Percentiles rank a stretch among this genome's conserved stretches.
phyloP scores from a whole-genome alignment of 1,284 basidiomycete genomes.

The Peniophora sp. region DNA sequence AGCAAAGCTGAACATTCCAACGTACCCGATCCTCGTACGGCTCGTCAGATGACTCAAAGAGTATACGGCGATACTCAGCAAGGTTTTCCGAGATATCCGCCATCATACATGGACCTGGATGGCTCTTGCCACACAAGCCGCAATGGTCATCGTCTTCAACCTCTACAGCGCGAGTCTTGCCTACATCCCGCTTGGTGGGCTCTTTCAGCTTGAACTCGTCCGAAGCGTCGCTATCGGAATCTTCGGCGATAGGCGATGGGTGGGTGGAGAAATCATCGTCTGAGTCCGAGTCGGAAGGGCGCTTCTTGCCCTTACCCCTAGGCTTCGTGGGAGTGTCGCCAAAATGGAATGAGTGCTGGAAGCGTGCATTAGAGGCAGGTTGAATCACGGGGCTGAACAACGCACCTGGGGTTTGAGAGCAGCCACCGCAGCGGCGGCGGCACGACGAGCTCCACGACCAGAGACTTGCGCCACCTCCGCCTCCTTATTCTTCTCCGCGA shows the following conservation, averaged over 20 bases:
- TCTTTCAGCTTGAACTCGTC: conserved; percentile 5
- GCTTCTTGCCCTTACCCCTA: conserved; percentile 3
- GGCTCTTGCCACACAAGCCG: conserved; percentile 53
- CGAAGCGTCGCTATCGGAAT: conserved; percentile 1
- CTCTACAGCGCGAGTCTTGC: conserved; percentile 7
- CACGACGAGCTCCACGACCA: conserved; percentile 66
- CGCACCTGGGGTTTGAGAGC: conserved; percentile 45
- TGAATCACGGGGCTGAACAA: neutral
- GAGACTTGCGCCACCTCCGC: conserved; percentile 40
- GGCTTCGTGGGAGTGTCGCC: conserved; percentile 21
- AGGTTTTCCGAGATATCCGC: conserved; percentile 55
- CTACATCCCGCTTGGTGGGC: neutral
- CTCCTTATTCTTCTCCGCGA: conserved; percentile 35
- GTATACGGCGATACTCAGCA: conserved; percentile 57
- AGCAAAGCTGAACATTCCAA: neutral
- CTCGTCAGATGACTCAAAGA: conserved; percentile 54
- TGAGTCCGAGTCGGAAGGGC: neutral
- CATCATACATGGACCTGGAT: conserved; percentile 55
- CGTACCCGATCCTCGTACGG: conserved; percentile 53
- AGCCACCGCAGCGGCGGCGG: conserved; percentile 41
- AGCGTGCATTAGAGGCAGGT: conserved; percentile 1
- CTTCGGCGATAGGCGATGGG: neutral
- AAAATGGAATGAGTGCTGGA: conserved; percentile 19
- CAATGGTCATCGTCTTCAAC: conserved; percentile 27
- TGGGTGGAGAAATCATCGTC: no score